These are phyloP conservation scores for Acmispon strigosus DNA, from an alignment of 306 rosid genomes.

Conservation along the genomic window DNA sequence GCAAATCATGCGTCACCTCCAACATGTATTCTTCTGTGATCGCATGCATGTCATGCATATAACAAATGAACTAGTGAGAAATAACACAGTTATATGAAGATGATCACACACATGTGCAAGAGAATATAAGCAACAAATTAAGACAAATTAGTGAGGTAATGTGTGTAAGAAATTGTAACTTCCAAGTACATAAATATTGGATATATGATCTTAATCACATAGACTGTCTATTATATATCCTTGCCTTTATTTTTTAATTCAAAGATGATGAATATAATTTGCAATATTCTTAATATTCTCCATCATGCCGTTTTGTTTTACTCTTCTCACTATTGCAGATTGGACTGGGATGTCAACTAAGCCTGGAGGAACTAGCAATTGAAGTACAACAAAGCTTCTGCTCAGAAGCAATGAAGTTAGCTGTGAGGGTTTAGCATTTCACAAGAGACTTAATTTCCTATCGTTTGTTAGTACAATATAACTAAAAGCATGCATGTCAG, in stretches of 20 bases:
- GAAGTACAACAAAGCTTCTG: conserved; percentile 81
- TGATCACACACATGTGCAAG: neutral
- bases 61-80: neutral
- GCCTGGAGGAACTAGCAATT: conserved; percentile 80
- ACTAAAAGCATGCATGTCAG: conserved; percentile 14
- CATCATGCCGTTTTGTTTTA: neutral
- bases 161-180: neutral
- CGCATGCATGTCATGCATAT: neutral
- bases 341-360: conserved; percentile 78
- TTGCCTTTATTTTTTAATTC: neutral
- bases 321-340: conserved; percentile 41
- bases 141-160: no score
- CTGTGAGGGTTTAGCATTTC: neutral
- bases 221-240: no score
- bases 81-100: neutral
- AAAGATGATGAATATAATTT: neutral
- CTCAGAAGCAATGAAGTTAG: conserved; percentile 31
- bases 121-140: neutral
- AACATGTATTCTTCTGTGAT: neutral
- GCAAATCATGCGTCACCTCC: neutral
- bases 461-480: neutral
- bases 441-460: conserved; percentile 9
- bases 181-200: neutral
- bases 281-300: neutral
- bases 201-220: no score